A percentile compares a stretch with the other conserved stretches of the same genome.
phyloP scores from a whole-genome alignment of 1,139 yeast genomes.

The Diutina sp. region DNA sequence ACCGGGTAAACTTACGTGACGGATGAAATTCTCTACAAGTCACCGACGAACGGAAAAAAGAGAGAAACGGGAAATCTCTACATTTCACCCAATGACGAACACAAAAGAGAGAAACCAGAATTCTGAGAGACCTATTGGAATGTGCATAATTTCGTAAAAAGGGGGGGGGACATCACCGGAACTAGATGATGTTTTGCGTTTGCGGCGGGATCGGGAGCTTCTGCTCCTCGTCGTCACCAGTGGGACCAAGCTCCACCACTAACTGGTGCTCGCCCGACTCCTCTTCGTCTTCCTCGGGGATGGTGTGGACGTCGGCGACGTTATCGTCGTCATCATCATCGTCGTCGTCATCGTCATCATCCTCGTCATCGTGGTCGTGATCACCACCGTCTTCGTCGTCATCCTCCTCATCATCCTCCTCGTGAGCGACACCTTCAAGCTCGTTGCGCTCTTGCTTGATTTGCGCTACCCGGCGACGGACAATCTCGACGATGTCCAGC shows the following conservation, averaged over 20 bases:
- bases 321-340: constrained; percentile 22
- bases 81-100: too few species aligned
- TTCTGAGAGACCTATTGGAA: neutral
- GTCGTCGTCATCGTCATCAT: constrained; percentile 19
- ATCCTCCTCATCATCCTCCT: constrained; percentile 8
- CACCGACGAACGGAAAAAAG: too few species aligned
- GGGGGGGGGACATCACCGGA: neutral
- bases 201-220: neutral
- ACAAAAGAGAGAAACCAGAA: too few species aligned
- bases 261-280: neutral
- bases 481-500: constrained; percentile 78
- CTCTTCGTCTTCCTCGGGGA: neutral
- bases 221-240: neutral
- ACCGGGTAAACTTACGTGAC: too few species aligned
- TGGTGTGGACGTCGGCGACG: constrained; percentile 6
- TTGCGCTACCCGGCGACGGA: constrained; percentile 39
- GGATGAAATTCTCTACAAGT: too few species aligned
- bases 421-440: constrained; percentile 8
- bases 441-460: constrained; percentile 15
- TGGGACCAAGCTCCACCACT: neutral
- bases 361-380: constrained; percentile 12
- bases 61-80: too few species aligned
- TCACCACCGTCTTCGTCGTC: constrained; percentile 15
- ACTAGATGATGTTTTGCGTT: neutral
- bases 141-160: neutral